Conservation (phyloP, 2,329 filamentous ascomycete genomes). For the Alternaria sp. region DNA sequence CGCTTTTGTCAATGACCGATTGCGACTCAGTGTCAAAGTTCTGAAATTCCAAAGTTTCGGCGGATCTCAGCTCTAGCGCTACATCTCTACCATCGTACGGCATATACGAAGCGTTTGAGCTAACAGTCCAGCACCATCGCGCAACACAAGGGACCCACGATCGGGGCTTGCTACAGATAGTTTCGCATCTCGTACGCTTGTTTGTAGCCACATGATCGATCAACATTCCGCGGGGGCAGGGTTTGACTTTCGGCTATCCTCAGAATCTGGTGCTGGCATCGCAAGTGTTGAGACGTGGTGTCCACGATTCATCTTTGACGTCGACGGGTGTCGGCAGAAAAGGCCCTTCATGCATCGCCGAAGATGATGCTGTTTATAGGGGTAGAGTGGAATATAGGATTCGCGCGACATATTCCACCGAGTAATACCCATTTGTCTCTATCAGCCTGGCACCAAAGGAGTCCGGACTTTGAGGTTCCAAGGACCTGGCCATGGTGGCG, state of each 20-base stretch:
- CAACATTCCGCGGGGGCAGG: background rate
- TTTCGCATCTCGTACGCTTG: slow-evolving; percentile 1
- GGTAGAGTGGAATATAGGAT: background rate
- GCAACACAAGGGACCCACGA: background rate
- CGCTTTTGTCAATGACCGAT: background rate
- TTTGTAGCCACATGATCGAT: background rate
- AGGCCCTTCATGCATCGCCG: background rate
- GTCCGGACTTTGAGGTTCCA: background rate
- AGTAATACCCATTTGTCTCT: background rate
- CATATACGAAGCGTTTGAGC: background rate
- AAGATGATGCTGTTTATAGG: background rate
- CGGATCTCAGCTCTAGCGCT: background rate
- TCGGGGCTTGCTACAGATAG: background rate
- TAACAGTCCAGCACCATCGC: background rate
- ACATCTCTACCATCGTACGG: slow-evolving; percentile 2
- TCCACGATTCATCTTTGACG: slow-evolving; percentile 1
- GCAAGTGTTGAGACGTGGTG: background rate
- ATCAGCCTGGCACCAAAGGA: background rate
- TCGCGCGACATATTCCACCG: background rate
- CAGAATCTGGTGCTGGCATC: slow-evolving; percentile 2
- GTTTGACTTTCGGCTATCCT: slow-evolving; percentile 10
- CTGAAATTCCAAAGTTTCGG: background rate
- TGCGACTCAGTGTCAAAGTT: background rate
- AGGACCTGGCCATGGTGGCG: slow-evolving; percentile 2
- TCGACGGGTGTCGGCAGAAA: background rate